Conservation (phyloP, 352 stramenopile species). For the Pythium guiyangense region DNA sequence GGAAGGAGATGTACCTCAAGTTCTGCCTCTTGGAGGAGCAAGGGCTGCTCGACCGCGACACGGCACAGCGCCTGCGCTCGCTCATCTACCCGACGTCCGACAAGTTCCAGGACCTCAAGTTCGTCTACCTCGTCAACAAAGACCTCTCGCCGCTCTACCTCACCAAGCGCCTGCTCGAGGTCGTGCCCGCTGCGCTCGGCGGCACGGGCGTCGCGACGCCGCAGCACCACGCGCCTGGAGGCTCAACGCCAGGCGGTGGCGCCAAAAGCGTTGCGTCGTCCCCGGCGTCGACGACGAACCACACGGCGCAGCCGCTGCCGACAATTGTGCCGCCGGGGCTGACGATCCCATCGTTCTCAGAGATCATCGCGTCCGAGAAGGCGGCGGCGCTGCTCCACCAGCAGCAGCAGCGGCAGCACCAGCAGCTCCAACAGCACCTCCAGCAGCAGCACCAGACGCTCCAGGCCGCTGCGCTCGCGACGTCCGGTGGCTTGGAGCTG, state of each 20-base stretch:
- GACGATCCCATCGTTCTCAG: slow-evolving; percentile 16
- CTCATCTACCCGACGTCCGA: slow-evolving; percentile 83
- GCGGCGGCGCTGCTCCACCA: slow-evolving; percentile 7
- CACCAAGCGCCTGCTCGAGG: slow-evolving; percentile 72
- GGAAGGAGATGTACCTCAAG: slow-evolving; percentile 84
- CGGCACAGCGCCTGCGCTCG: slow-evolving; percentile 62
- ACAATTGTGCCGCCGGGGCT: slow-evolving; percentile 13
- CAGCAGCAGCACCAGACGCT: slow-evolving; percentile 16
- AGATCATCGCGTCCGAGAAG: slow-evolving; percentile 18
- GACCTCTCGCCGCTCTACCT: slow-evolving; percentile 68
- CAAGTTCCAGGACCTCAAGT: slow-evolving; percentile 83
- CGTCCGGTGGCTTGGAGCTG: slow-evolving; percentile 2
- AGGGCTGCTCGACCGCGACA: slow-evolving; percentile 58
- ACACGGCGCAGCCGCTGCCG: slow-evolving; percentile 7
- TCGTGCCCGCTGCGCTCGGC: slow-evolving; percentile 39
- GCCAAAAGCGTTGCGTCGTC: slow-evolving; percentile 10
- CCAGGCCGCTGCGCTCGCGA: not conserved
- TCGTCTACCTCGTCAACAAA: slow-evolving; percentile 88
- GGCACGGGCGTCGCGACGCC: slow-evolving; percentile 28
- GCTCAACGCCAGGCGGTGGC: not conserved
- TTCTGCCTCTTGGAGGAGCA: slow-evolving; percentile 80
- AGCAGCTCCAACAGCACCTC: slow-evolving; percentile 24
- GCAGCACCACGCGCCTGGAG: slow-evolving; percentile 7
- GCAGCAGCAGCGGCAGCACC: slow-evolving; percentile 26
- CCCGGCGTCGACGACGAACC: slow-evolving; percentile 11